These are phyloP conservation scores for Mimosa pudica DNA, from an alignment of 306 rosid genomes.

Conservation along the genomic window DNA sequence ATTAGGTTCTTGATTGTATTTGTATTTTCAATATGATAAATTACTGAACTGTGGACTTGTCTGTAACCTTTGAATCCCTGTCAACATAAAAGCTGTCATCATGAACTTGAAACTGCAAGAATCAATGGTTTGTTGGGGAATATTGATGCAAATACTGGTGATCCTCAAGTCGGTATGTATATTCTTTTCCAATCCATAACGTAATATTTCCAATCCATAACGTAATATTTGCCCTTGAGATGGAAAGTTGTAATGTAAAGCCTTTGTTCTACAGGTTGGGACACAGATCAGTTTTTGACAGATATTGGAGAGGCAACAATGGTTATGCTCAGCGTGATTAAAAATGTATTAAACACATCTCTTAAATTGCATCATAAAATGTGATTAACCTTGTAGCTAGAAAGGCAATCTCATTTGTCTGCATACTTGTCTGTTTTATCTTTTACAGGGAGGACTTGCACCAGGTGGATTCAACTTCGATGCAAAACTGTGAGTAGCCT, in stretches of 20 bases:
- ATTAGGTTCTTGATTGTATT: slow-evolving; percentile 25
- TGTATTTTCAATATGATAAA: slow-evolving; percentile 10
- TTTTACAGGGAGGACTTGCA: slow-evolving; percentile 77
- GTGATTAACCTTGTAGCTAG: background rate
- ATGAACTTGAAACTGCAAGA: slow-evolving; percentile 97
- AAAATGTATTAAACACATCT: slow-evolving; percentile 55
- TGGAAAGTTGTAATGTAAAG: slow-evolving; percentile 27
- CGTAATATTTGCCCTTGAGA: background rate
- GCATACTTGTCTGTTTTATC: background rate
- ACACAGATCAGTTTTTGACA: slow-evolving; percentile 91
- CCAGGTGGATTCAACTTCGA: slow-evolving; percentile 99
- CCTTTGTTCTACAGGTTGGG: slow-evolving; percentile 74
- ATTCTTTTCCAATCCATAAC: slow-evolving; percentile 9
- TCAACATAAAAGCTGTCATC: slow-evolving; percentile 70
- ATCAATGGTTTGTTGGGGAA: slow-evolving; percentile 86
- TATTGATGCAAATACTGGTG: slow-evolving; percentile 92
- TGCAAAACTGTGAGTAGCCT: slow-evolving; percentile 78
- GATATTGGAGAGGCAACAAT: slow-evolving; percentile 87
- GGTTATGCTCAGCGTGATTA: slow-evolving; percentile 83
- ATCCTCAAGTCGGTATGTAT: slow-evolving; percentile 86
- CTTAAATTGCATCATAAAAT: slow-evolving; percentile 3
- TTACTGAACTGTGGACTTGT: slow-evolving; percentile 20
- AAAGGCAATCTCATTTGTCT: slow-evolving; percentile 4
- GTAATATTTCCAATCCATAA: background rate
- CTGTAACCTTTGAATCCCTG: slow-evolving; percentile 9